Conservation (phyloP, 2,329 filamentous ascomycete species). For the Thielaviopsis cerberus region DNA sequence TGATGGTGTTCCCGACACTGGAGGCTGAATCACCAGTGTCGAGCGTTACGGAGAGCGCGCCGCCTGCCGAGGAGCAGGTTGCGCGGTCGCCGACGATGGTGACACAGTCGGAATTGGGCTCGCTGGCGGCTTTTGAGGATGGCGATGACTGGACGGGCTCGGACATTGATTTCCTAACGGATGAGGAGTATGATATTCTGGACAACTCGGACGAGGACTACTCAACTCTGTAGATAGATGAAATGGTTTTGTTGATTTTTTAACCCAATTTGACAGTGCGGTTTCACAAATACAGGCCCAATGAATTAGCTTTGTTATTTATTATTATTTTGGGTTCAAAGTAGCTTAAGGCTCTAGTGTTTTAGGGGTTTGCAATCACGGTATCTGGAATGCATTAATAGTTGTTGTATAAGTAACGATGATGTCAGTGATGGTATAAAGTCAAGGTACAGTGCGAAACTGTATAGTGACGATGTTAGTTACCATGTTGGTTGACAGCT, state of each 20-base stretch:
- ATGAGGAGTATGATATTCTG: slow-evolving; percentile 95
- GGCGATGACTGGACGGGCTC: slow-evolving; percentile 45
- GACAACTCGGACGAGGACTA: slow-evolving; percentile 87
- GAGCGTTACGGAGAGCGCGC: slow-evolving; percentile 12
- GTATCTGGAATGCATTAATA: no score
- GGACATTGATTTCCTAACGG: slow-evolving; percentile 70
- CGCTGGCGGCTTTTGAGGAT: slow-evolving; percentile 32
- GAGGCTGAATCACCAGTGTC: slow-evolving; percentile 13
- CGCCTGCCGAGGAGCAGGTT: slow-evolving; percentile 21
- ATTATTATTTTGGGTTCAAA: no score
- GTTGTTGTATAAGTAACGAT: not conserved
- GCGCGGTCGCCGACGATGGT: not conserved
- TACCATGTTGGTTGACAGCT: not conserved
- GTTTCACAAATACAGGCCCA: no score
- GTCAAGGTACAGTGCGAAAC: no score
- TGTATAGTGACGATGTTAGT: not conserved
- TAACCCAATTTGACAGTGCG: no score
- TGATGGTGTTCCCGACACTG: slow-evolving; percentile 24
- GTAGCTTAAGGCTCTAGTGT: no score
- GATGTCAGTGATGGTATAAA: no score
- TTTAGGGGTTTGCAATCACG: no score
- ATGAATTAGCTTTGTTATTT: no score
- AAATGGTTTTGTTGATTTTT: not conserved
- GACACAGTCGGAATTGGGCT: slow-evolving; percentile 16
- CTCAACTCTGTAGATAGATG: slow-evolving; percentile 28